These are phyloP conservation scores for Hypoxylon rickii DNA, from an alignment of 495 filamentous ascomycete species.

Conservation along the genomic window DNA sequence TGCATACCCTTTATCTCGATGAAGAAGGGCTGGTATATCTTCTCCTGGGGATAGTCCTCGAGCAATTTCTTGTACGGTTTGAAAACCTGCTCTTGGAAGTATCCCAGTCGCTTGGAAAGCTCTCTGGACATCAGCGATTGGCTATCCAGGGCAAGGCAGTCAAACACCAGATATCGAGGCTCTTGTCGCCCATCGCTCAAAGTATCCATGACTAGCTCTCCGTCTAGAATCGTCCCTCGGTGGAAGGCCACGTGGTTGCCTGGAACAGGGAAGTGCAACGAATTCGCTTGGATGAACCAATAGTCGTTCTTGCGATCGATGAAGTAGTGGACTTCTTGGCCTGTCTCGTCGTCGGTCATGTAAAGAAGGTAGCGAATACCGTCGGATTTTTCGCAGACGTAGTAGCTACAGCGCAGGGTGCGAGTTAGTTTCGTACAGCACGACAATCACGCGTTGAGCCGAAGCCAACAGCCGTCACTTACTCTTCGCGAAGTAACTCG, in stretches of 20 bases:
- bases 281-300: constrained; percentile 68
- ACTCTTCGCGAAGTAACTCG: constrained; percentile 78
- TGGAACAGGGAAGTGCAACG: constrained; percentile 78
- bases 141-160: constrained; percentile 83
- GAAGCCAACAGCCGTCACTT: constrained; percentile 28
- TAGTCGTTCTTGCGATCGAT: constrained; percentile 98
- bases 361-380: constrained; percentile 94
- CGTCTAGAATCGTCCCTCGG: constrained; percentile 82
- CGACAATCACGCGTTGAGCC: not conserved
- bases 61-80: constrained; percentile 78
- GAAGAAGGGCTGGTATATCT: constrained; percentile 71
- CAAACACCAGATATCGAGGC: constrained; percentile 88
- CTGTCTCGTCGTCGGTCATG: constrained; percentile 65
- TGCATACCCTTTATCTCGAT: constrained; percentile 87
- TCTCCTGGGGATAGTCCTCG: constrained; percentile 69
- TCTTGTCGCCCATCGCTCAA: constrained; percentile 63
- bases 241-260: constrained; percentile 70
- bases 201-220: constrained; percentile 86
- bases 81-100: constrained; percentile 78
- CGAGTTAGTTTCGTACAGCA: constrained; percentile 3
- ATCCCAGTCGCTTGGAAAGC: constrained; percentile 85
- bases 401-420: constrained; percentile 63
- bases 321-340: constrained; percentile 67
- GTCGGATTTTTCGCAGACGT: constrained; percentile 97
- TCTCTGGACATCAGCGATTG: constrained; percentile 72